Evolutionary conservation across 495 filamentous ascomycete species (phyloP), one percentile per base, ranked within the genome.

Genomic region (Clavariopsis aquatica): DNA sequence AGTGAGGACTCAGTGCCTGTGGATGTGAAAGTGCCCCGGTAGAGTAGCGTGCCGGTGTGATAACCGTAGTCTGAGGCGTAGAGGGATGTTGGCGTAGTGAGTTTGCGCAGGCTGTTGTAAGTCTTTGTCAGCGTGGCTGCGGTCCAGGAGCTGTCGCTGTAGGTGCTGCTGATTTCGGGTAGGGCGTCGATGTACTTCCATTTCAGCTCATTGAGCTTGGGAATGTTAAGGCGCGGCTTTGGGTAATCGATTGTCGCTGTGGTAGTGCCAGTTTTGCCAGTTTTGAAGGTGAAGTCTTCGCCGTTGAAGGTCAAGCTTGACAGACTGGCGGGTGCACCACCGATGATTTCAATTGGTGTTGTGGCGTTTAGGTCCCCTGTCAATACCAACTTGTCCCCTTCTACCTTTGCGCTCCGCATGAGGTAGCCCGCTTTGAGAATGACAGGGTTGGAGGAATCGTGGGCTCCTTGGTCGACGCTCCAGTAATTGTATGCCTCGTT

Each of bases 401-500:
- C 36, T 6, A 89, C 61, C 8, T 77, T 77, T 0, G 85, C 87
- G 8, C 78, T 84, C 15, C 90, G 84, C 28, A 92, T 78, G n/a
- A 93, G 85, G 69, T 92, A 92, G 6, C 87, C 86, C 0, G 86
- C 90, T 60, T 87, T 82, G 61, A 91, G 78, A 58, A 92, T 88
- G 1, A 70, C 53, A 43, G 67, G 46, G 47, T 54, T 55, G 17
- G 67, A 58, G n/a, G 41, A 45, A 24, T 62, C 47, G 49, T 66
- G 58, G 12, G 74, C 74, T 12, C 86, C 70, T 54, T 58, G 57
- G 61, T 88, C 78, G 1, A 86, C 82, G 13, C 83, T 80, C 89
- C 88, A 92, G 79, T 87, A 90, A 68, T 89, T 85, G 75, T 91
- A 91, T 0, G 86, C 88, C n/a, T 82, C 77, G 73, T 89, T 86